Evolutionary conservation across 305 asterid genomes (phyloP).

Genomic region (Coffea humblotiana): DNA sequence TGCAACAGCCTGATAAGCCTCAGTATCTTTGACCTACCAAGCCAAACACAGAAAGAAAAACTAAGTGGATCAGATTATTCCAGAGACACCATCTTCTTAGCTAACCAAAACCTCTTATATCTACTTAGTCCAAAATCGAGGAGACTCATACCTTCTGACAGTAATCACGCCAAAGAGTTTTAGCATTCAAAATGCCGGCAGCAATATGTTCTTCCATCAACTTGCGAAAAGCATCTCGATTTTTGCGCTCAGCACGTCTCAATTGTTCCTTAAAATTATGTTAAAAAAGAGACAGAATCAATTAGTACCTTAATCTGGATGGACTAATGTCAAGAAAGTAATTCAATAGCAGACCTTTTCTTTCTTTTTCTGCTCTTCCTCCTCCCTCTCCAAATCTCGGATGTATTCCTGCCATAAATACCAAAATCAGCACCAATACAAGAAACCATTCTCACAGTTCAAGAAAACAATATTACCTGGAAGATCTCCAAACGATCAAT

Average conservation of each 20-base stretch:
- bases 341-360: conserved; percentile 56
- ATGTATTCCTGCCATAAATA: conserved; percentile 67
- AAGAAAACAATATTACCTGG: conserved; percentile 52
- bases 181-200: conserved; percentile 79
- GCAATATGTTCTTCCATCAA: conserved; percentile 89
- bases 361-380: conserved; percentile 82
- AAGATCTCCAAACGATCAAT: conserved; percentile 82
- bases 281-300: conserved; percentile 12
- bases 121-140: conserved; percentile 7
- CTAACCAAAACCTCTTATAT: background rate
- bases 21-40: conserved; percentile 72
- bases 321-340: conserved; percentile 18
- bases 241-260: conserved; percentile 86
- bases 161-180: conserved; percentile 90
- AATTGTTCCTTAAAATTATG: conserved; percentile 59
- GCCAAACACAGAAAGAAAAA: background rate
- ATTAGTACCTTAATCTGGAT: conserved; percentile 15
- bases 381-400: conserved; percentile 94
- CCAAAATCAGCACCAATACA: conserved; percentile 7
- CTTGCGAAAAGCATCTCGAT: conserved; percentile 87
- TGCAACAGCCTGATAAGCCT: conserved; percentile 81
- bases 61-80: background rate
- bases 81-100: background rate
- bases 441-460: background rate
- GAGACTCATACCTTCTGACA: conserved; percentile 58